These are phyloP conservation scores for Crassisporium funariophilum DNA, from an alignment of 768 basidiomycete genomes.

Conservation along the genomic window DNA sequence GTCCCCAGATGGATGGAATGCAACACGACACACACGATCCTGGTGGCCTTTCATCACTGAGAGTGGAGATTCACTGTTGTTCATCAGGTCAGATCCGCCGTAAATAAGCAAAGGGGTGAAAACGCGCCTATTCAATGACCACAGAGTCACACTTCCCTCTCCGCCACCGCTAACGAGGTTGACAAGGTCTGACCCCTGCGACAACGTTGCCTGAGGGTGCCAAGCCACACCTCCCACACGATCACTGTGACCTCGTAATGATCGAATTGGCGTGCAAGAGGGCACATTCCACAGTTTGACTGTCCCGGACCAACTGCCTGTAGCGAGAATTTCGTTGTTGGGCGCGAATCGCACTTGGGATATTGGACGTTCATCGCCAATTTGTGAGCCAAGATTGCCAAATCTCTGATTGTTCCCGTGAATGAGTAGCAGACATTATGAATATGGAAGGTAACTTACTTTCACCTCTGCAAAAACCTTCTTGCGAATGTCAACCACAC, in stretches of 20 bases:
- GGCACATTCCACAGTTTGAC: conserved; percentile 97
- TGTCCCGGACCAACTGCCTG: conserved; percentile 95
- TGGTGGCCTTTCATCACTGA: conserved; percentile 86
- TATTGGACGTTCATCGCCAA: conserved; percentile 94
- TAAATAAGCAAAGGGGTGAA: background rate
- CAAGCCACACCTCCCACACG: conserved; percentile 95
- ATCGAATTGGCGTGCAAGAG: conserved; percentile 75
- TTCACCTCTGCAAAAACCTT: conserved; percentile 89
- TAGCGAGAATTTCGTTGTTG: conserved; percentile 84
- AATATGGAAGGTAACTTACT: conserved; percentile 43
- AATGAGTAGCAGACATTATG: background rate
- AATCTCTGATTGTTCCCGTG: conserved; percentile 60
- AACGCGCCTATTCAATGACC: conserved; percentile 81
- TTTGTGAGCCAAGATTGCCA: conserved; percentile 93
- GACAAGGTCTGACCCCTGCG: conserved; percentile 60
- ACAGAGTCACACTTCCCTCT: conserved; percentile 83
- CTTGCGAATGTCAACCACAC: conserved; percentile 91
- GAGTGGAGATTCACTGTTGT: conserved; percentile 77
- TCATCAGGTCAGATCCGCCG: conserved; percentile 8
- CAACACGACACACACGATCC: conserved; percentile 89
- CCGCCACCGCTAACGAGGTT: conserved; percentile 93
- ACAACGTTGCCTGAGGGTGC: conserved; percentile 91
- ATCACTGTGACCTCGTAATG: conserved; percentile 84
- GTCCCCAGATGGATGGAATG: conserved; percentile 94
- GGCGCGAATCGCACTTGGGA: conserved; percentile 95